Percentiles rank a stretch among this genome's conserved stretches.
Evolutionary conservation across 1,284 basidiomycete species (phyloP).

Genomic region (Trichosporon sp.): DNA sequence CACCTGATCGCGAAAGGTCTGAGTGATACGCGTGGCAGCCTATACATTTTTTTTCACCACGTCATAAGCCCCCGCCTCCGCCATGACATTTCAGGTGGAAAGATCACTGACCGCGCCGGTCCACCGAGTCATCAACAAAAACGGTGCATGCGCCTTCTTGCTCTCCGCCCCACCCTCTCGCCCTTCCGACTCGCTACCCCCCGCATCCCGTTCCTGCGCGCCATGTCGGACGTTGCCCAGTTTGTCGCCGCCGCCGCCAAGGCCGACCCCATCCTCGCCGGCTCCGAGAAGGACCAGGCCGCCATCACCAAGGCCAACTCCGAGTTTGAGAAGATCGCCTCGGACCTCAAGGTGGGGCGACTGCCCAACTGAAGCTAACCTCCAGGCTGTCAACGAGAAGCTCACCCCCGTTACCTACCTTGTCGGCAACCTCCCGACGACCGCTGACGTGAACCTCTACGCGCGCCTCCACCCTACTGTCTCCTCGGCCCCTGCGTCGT

Average conservation of each 20-base stretch:
- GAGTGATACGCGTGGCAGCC: background rate
- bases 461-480: constrained; percentile 71
- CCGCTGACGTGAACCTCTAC: constrained; percentile 79
- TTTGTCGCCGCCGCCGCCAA: constrained; percentile 42
- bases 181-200: constrained; percentile 6
- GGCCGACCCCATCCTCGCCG: constrained; percentile 41
- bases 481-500: constrained; percentile 50
- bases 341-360: constrained; percentile 40
- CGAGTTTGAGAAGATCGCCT: constrained; percentile 37
- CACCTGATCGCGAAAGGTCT: background rate
- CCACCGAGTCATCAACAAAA: constrained; percentile 2
- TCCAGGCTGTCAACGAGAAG: constrained; percentile 66
- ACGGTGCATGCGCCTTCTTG: constrained; percentile 20
- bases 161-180: constrained; percentile 9
- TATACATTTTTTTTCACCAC: background rate
- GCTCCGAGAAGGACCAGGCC: constrained; percentile 41
- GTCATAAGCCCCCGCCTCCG: background rate
- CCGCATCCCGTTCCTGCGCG: constrained; percentile 15
- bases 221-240: constrained; percentile 39
- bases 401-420: constrained; percentile 74
- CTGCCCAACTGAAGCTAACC: background rate
- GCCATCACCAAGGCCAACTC: constrained; percentile 34
- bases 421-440: constrained; percentile 71
- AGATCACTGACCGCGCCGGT: background rate
- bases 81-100: constrained; percentile 2